Evolutionary conservation across 805 yeast species (phyloP), one percentile per base, ranked within the genome.

Genomic region (Lipomyces chichibuensis): DNA sequence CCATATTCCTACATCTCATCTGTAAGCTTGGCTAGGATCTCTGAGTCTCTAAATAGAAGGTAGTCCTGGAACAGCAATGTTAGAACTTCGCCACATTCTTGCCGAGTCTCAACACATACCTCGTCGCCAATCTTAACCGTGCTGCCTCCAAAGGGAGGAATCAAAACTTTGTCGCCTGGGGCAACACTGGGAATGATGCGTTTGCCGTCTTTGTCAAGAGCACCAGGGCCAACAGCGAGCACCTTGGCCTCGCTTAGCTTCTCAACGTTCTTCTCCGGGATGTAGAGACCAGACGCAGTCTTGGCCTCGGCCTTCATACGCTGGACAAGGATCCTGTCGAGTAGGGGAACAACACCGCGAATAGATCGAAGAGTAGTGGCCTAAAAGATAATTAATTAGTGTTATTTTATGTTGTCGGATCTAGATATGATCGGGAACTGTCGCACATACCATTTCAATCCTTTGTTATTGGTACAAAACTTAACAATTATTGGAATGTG

Each of bases 321-420:
- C 84, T 93, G 98, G 70, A 95, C 97, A 71, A 95, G 87, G 69
- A 95, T 94, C 82, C 99, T 90, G 88, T 95, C 98, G 74, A 95
- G 84, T 74, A 96, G 87, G 71, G 99, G 99, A 73, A 89, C 88
- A 77, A 95, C 89, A 67, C 92, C 85, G 82, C 92, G 89, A 75
- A 91, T 95, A 73, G 91, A 87, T 80, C 91, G 92, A 84, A 68
- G 86, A 80, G 87, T 82, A 62, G 74, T 77, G 49, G 73, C 61
- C 66, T 65, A 11, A 5, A 23, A 29, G 29, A 52, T 11, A 9
- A 29, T 25, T 52, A 52, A 29, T 11, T n/a, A 13, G 33, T 17
- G 29, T 2, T 8, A 52, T 52, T 23, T 6, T 20, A 9, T 23
- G 29, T 5, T 8, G 4, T 20, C 13, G 9, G 49, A 43, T 43